phyloP scores from a whole-genome alignment of 192 early-diverging fungal species.

The Coemansia guatemalensis region DNA sequence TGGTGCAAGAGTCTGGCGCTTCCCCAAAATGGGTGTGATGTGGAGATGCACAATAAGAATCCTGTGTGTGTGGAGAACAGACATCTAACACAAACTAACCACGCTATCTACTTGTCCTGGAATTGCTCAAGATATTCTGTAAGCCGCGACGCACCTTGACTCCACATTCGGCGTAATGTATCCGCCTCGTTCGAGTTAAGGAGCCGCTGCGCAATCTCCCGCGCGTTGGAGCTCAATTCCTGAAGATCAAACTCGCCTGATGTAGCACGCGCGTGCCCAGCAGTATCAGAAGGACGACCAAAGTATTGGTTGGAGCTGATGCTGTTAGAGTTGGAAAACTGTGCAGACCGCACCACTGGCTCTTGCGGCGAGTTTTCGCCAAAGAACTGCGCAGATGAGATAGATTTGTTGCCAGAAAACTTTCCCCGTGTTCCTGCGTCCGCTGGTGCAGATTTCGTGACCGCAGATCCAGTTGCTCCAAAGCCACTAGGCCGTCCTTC shows the following conservation, averaged over 20 bases:
- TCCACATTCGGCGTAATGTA: slow-evolving; percentile 54
- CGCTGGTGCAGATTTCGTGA: background rate
- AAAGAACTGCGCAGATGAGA: slow-evolving; percentile 33
- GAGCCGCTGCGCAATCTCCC: slow-evolving; percentile 54
- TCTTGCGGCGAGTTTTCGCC: slow-evolving; percentile 17
- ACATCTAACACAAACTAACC: background rate
- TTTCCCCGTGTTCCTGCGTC: background rate
- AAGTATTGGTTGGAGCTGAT: slow-evolving; percentile 95
- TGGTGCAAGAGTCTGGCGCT: too few relatives aligned
- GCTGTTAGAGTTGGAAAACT: slow-evolving; percentile 79
- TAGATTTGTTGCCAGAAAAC: slow-evolving; percentile 23
- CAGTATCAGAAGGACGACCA: slow-evolving; percentile 67
- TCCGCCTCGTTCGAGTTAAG: slow-evolving; percentile 53
- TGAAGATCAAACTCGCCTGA: slow-evolving; percentile 65
- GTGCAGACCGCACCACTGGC: slow-evolving; percentile 13
- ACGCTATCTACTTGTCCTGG: slow-evolving; percentile 32
- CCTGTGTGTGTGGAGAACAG: background rate
- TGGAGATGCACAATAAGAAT: background rate
- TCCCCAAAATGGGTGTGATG: background rate
- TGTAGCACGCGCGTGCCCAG: slow-evolving; percentile 65
- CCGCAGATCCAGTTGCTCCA: slow-evolving; percentile 46
- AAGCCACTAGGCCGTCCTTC: slow-evolving; percentile 46
- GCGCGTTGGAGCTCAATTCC: slow-evolving; percentile 52
- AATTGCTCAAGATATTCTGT: slow-evolving; percentile 51
- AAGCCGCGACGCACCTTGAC: slow-evolving; percentile 39